These are phyloP conservation scores for Parathielavia appendiculata DNA, from an alignment of 495 filamentous ascomycete species.

Conservation along the genomic window DNA sequence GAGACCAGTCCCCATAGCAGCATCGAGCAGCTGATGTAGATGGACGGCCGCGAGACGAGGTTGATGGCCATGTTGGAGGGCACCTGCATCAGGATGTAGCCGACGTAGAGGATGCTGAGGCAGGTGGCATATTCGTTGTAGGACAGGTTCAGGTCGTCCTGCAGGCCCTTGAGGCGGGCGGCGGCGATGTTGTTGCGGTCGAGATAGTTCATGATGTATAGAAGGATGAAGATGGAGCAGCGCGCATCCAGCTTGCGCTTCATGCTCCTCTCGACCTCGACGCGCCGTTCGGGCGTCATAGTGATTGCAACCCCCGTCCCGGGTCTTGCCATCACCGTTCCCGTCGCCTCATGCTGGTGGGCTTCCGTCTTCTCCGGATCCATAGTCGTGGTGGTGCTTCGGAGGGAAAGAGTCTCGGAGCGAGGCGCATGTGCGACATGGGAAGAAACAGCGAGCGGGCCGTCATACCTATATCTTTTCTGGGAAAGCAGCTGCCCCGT, in stretches of 20 bases:
- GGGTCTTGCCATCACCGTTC: too few relatives aligned
- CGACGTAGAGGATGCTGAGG: conserved; percentile 42
- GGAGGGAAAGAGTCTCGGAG: too few relatives aligned
- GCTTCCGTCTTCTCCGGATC: conserved; percentile 6
- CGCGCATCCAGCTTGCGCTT: conserved; percentile 42
- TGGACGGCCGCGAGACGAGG: conserved; percentile 36
- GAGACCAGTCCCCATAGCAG: conserved; percentile 66
- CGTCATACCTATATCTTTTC: too few relatives aligned
- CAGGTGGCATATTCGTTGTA: conserved; percentile 40
- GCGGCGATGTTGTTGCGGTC: conserved; percentile 56
- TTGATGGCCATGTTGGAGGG: conserved; percentile 40
- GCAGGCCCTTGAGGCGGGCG: conserved; percentile 45
- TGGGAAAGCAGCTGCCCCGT: too few relatives aligned
- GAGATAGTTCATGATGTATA: conserved; percentile 75
- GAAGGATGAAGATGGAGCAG: conserved; percentile 42
- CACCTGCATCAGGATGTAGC: conserved; percentile 53
- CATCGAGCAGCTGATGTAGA: conserved; percentile 53
- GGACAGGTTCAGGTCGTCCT: conserved; percentile 37
- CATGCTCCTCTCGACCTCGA: conserved; percentile 36
- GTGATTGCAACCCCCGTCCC: background rate
- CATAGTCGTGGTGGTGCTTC: background rate
- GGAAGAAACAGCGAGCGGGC: too few relatives aligned
- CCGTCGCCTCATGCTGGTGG: conserved; percentile 1
- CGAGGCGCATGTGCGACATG: too few relatives aligned
- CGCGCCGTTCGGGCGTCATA: conserved; percentile 36